Conservation (phyloP, 441 rosid genomes). For the Oxalis stricta region DNA sequence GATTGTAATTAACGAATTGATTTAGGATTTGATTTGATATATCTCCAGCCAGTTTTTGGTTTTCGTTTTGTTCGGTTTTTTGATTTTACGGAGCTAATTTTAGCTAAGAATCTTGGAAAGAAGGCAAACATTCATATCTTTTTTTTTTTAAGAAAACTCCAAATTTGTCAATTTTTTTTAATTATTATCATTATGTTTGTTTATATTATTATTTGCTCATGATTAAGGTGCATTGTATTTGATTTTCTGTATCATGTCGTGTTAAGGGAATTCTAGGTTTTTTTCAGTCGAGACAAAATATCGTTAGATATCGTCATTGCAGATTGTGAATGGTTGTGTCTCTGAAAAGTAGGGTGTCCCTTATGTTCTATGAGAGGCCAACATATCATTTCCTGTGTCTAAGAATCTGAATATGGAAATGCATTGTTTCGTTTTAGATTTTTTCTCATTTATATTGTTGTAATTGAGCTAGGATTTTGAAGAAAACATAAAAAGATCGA, state of each 20-base stretch:
- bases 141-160: slow-evolving; percentile 29
- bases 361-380: slow-evolving; percentile 16
- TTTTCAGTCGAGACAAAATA: too few relatives aligned
- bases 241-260: slow-evolving; percentile 11
- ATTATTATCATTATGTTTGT: slow-evolving; percentile 14
- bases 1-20: too few relatives aligned
- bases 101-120: too few relatives aligned
- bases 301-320: slow-evolving; percentile 26
- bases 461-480: slow-evolving; percentile 1
- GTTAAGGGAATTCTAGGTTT: slow-evolving; percentile 23
- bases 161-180: slow-evolving; percentile 16
- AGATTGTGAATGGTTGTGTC: slow-evolving; percentile 19
- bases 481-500: slow-evolving; percentile 17
- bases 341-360: slow-evolving; percentile 24
- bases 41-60: too few relatives aligned
- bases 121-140: too few relatives aligned
- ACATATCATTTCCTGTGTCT: slow-evolving; percentile 9
- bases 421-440: slow-evolving; percentile 4
- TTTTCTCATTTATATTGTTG: slow-evolving; percentile 8
- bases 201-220: slow-evolving; percentile 20
- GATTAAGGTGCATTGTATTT: slow-evolving; percentile 15
- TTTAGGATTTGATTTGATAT: too few relatives aligned
- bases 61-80: too few relatives aligned
- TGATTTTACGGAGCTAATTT: too few relatives aligned
- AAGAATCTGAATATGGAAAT: slow-evolving; percentile 8